phyloP scores from a whole-genome alignment of 305 asterid species.

The Fraxinus greggii region DNA sequence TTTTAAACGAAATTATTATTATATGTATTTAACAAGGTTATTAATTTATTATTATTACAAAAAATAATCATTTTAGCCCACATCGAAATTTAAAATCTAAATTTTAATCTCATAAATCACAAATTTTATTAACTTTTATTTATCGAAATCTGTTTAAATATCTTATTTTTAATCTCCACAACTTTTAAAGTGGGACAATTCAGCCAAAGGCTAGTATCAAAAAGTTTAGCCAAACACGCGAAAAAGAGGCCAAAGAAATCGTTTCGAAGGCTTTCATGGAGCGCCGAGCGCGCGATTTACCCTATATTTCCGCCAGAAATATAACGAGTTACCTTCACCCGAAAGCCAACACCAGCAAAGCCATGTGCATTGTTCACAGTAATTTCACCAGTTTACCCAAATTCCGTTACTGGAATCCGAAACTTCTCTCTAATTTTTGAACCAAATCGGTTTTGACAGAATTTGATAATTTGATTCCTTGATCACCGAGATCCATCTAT shows the following conservation, averaged over 20 bases:
- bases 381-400: background rate
- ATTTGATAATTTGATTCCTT: constrained; percentile 4
- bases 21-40: too few relatives aligned
- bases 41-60: too few relatives aligned
- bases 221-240: background rate
- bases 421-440: background rate
- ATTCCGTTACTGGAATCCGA: background rate
- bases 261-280: background rate
- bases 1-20: background rate
- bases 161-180: too few relatives aligned
- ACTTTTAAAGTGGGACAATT: too few relatives aligned
- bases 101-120: too few relatives aligned
- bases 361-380: background rate
- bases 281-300: background rate
- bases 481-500: constrained; percentile 34
- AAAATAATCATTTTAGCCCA: too few relatives aligned
- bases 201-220: background rate
- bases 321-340: background rate
- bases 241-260: background rate
- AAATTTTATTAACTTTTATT: too few relatives aligned
- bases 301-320: background rate
- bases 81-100: too few relatives aligned
- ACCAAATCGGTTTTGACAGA: background rate
- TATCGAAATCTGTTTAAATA: too few relatives aligned
- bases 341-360: background rate